phyloP scores from a whole-genome alignment of 2,329 filamentous ascomycete species.

The Trichoderma lentiforme region DNA sequence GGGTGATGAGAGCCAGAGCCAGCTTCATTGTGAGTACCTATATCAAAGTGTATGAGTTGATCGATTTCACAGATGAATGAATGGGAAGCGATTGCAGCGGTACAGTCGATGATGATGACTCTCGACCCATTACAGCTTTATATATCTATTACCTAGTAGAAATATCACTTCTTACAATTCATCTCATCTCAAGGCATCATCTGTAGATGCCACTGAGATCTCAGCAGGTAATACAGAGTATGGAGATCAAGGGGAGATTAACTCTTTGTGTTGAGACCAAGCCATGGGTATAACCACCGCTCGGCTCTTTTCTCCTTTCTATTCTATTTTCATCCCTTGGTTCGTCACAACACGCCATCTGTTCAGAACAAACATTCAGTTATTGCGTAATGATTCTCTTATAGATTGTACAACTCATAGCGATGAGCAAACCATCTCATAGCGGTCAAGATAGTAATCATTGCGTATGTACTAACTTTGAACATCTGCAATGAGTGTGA shows the following conservation, averaged over 20 bases:
- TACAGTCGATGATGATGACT: not conserved
- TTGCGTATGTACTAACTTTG: not conserved
- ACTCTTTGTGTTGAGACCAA: not conserved
- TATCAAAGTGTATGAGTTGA: not conserved
- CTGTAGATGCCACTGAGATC: not conserved
- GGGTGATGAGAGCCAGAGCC: constrained; percentile 21
- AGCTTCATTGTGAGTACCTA: constrained; percentile 27
- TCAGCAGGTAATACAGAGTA: not conserved
- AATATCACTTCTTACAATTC: not conserved
- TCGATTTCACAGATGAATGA: not conserved
- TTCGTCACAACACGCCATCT: not conserved
- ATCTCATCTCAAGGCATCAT: not conserved
- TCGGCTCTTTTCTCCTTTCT: not conserved
- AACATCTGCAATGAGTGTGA: not conserved
- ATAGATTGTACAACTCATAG: no score
- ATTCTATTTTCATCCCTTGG: not conserved
- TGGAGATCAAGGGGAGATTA: not conserved
- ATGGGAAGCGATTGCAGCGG: not conserved
- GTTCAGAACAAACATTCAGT: not conserved
- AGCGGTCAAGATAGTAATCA: no score
- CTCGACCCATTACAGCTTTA: not conserved
- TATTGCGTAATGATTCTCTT: not conserved
- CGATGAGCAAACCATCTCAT: not conserved
- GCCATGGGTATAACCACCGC: not conserved
- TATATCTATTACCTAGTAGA: not conserved